phyloP scores from a whole-genome alignment of 768 basidiomycete species.

The Boletales sp. region DNA sequence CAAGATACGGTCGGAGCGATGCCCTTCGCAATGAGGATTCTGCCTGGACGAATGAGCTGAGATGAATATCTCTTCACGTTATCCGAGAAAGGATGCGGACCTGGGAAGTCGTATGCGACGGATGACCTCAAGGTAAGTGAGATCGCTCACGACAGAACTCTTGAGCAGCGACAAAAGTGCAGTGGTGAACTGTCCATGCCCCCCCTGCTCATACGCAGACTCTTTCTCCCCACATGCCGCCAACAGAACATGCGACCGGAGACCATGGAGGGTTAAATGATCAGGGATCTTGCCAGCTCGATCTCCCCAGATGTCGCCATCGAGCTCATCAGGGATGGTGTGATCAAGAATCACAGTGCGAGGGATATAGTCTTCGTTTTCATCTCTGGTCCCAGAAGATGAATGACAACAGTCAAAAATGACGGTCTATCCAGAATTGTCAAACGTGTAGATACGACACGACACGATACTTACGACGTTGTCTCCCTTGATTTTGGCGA shows the following conservation, averaged over 20 bases:
- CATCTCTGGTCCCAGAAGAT: slow-evolving; percentile 31
- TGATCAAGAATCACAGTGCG: slow-evolving; percentile 5
- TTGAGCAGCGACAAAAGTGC: slow-evolving; percentile 18
- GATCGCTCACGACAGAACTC: neutral
- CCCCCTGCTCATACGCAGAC: slow-evolving; percentile 24
- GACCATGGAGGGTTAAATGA: slow-evolving; percentile 25
- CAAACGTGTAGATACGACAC: neutral
- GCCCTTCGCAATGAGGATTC: slow-evolving; percentile 28
- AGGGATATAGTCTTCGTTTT: slow-evolving; percentile 1
- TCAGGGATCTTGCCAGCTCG: slow-evolving; percentile 10
- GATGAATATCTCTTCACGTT: neutral
- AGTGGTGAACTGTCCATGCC: slow-evolving; percentile 24
- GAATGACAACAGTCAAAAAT: slow-evolving; percentile 48
- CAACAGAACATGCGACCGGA: slow-evolving; percentile 39
- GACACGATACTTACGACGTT: slow-evolving; percentile 36
- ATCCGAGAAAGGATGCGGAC: neutral
- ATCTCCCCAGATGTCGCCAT: slow-evolving; percentile 21
- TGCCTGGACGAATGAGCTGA: slow-evolving; percentile 14
- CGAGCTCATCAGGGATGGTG: slow-evolving; percentile 16
- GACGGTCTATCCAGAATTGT: slow-evolving; percentile 31
- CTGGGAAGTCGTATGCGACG: slow-evolving; percentile 11
- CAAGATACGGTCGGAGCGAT: slow-evolving; percentile 17
- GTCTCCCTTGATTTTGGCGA: slow-evolving; percentile 38
- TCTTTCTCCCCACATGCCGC: slow-evolving; percentile 40
- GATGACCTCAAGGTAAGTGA: slow-evolving; percentile 26